These are phyloP conservation scores for Crataegus laevigata DNA, from an alignment of 306 rosid species.

Conservation along the genomic window DNA sequence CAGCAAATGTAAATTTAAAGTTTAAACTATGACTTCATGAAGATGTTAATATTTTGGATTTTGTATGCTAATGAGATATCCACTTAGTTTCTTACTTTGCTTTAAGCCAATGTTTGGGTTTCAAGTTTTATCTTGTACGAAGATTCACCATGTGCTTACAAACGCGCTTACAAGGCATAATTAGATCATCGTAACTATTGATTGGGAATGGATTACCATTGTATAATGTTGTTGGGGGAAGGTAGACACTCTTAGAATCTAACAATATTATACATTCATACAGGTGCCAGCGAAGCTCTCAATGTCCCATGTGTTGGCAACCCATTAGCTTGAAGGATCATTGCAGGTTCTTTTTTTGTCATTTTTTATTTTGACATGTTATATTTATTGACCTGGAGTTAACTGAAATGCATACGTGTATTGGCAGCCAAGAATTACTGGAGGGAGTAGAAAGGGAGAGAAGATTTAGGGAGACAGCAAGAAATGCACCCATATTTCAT, in stretches of 20 bases:
- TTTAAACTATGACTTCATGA: background rate
- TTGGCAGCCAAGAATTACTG: conserved; percentile 81
- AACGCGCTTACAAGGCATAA: background rate
- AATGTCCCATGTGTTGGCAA: conserved; percentile 99
- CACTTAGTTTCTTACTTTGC: background rate
- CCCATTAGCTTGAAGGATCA: conserved; percentile 74
- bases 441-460: conserved; percentile 79
- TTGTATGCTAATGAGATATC: background rate
- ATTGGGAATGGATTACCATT: background rate
- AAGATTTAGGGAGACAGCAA: conserved; percentile 40
- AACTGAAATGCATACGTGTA: conserved; percentile 3
- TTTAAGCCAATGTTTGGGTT: background rate
- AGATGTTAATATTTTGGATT: background rate
- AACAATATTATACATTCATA: conserved; percentile 5
- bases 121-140: background rate
- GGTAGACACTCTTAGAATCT: background rate
- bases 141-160: background rate
- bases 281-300: conserved; percentile 96
- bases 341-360: conserved; percentile 45
- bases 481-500: conserved; percentile 60
- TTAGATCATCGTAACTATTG: background rate
- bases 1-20: background rate
- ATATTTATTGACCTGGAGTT: background rate
- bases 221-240: background rate
- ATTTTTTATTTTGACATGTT: conserved; percentile 1